Evolutionary conservation across 176 grass and related monocot genomes (phyloP).

Genomic region (Puya raimondii): DNA sequence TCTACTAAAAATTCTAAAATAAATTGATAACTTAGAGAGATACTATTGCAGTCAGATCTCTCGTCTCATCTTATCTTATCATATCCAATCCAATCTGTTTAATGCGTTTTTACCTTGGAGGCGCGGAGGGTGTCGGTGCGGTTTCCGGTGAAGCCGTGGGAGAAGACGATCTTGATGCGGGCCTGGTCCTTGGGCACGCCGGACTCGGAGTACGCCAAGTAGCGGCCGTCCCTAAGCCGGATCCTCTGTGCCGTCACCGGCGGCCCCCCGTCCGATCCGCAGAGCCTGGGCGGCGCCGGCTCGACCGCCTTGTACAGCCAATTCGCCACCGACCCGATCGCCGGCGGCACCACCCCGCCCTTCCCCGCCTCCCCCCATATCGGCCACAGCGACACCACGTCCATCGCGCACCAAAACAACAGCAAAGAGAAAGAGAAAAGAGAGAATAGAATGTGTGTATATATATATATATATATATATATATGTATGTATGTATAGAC

Average conservation of each 20-base stretch:
- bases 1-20: too few species aligned
- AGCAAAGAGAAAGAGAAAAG: too few species aligned
- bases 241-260: constrained; percentile 53
- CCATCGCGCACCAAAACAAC: background rate
- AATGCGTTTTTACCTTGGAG: constrained; percentile 28
- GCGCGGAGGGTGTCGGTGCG: constrained; percentile 45
- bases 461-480: background rate
- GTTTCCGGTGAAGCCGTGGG: constrained; percentile 54
- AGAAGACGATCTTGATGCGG: constrained; percentile 46
- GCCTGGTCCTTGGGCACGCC: constrained; percentile 49
- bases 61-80: too few species aligned
- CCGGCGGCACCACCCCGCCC: constrained; percentile 8
- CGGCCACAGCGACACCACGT: constrained; percentile 5
- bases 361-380: constrained; percentile 17
- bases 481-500: too few species aligned
- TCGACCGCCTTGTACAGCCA: constrained; percentile 34
- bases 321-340: constrained; percentile 15
- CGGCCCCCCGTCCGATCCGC: constrained; percentile 58
- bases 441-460: background rate
- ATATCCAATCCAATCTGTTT: too few species aligned
- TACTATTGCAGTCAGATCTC: too few species aligned
- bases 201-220: constrained; percentile 59
- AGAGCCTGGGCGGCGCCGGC: constrained; percentile 38
- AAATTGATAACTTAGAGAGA: too few species aligned
- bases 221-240: constrained; percentile 45